These are phyloP conservation scores for Closterium sp. DNA, from an alignment of 139 green algal species.

Conservation along the genomic window DNA sequence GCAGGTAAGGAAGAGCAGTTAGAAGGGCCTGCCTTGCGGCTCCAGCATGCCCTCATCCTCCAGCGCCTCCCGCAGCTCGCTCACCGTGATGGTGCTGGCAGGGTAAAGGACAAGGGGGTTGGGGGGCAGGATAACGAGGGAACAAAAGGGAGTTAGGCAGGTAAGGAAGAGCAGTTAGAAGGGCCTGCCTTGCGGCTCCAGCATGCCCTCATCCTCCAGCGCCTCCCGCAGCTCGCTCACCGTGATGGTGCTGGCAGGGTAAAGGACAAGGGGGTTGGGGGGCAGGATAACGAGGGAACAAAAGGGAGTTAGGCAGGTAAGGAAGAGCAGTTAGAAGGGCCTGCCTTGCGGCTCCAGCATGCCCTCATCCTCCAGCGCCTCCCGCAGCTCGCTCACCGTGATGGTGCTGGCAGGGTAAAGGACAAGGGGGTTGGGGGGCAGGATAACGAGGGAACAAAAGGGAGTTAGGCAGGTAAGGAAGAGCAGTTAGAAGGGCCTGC, in stretches of 20 bases:
- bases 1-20: not conserved
- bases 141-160: not conserved
- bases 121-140: not conserved
- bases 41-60: not conserved
- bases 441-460: not conserved
- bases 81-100: slow-evolving; percentile 44
- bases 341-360: not conserved
- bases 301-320: not conserved
- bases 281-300: too few relatives aligned
- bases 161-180: not conserved
- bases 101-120: not conserved
- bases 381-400: slow-evolving; percentile 44
- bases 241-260: slow-evolving; percentile 40
- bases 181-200: not conserved
- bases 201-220: not conserved
- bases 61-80: slow-evolving; percentile 45
- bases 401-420: slow-evolving; percentile 23
- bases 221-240: slow-evolving; percentile 45
- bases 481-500: not conserved
- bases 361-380: slow-evolving; percentile 20
- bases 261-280: not conserved
- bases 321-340: not conserved
- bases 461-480: not conserved
- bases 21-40: not conserved
- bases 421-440: not conserved